Conservation (phyloP, 2,329 filamentous ascomycete genomes). For the Calonectria montana region DNA sequence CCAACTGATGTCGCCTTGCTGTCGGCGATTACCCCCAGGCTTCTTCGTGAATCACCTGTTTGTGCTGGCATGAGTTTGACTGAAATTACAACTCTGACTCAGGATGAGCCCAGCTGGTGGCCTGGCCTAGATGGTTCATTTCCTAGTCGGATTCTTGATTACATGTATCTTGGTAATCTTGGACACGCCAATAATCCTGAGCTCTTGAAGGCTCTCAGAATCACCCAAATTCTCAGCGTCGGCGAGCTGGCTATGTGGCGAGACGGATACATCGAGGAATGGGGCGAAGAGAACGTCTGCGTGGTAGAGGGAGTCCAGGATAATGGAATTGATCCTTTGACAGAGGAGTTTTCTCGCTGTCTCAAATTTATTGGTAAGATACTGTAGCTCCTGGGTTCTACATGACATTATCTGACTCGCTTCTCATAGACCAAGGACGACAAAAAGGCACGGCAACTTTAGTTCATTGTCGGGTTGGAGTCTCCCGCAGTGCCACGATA, state of each 20-base stretch:
- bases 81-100: slow-evolving; percentile 64
- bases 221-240: slow-evolving; percentile 89
- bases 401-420: slow-evolving; percentile 14
- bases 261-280: slow-evolving; percentile 74
- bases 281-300: slow-evolving; percentile 83
- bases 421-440: slow-evolving; percentile 77
- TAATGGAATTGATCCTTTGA: slow-evolving; percentile 94
- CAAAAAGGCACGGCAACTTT: slow-evolving; percentile 83
- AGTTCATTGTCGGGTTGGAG: slow-evolving; percentile 95
- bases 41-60: slow-evolving; percentile 77
- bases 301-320: slow-evolving; percentile 90
- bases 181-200: slow-evolving; percentile 94
- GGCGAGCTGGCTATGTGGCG: slow-evolving; percentile 89
- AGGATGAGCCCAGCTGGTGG: slow-evolving; percentile 82
- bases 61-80: slow-evolving; percentile 60
- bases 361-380: slow-evolving; percentile 90
- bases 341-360: slow-evolving; percentile 85
- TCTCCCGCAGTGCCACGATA: slow-evolving; percentile 94
- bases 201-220: slow-evolving; percentile 81
- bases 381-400: neutral
- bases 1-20: slow-evolving; percentile 88
- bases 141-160: slow-evolving; percentile 87
- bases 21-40: slow-evolving; percentile 78
- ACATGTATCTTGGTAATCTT: slow-evolving; percentile 96
- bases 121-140: slow-evolving; percentile 87